Evolutionary conservation across 1,284 basidiomycete genomes (phyloP).

Genomic region (Microbotryum violaceum): DNA sequence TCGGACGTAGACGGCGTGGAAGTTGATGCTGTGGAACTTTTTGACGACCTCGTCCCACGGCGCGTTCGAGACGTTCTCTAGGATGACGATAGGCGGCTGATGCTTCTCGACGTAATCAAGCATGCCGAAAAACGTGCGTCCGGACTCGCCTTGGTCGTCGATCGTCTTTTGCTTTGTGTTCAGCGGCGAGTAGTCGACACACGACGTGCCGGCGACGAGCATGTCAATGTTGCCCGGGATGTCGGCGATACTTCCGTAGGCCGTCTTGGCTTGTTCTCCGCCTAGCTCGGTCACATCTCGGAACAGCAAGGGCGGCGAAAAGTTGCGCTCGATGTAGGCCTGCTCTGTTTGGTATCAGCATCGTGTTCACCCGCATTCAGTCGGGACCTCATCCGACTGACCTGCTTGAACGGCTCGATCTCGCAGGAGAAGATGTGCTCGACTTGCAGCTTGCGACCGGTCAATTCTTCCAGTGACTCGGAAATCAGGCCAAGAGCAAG

Average conservation of each 20-base stretch:
- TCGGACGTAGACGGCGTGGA: slow-evolving; percentile 63
- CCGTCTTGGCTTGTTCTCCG: slow-evolving; percentile 55
- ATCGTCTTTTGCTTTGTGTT: slow-evolving; percentile 90
- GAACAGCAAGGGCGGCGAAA: slow-evolving; percentile 77
- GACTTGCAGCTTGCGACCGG: slow-evolving; percentile 58
- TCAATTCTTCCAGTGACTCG: slow-evolving; percentile 62
- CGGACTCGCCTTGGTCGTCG: slow-evolving; percentile 73
- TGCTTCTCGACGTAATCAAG: slow-evolving; percentile 83
- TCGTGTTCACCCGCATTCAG: background rate
- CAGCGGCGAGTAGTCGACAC: slow-evolving; percentile 90
- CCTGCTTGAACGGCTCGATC: slow-evolving; percentile 96
- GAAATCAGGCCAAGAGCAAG: slow-evolving; percentile 78
- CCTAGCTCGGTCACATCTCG: slow-evolving; percentile 83
- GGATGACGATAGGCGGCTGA: slow-evolving; percentile 77
- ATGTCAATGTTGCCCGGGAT: slow-evolving; percentile 83
- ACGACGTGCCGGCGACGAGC: slow-evolving; percentile 80
- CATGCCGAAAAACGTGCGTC: slow-evolving; percentile 52
- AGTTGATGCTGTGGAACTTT: slow-evolving; percentile 67
- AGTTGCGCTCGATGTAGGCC: slow-evolving; percentile 90
- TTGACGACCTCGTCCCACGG: slow-evolving; percentile 73
- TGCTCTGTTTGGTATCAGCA: background rate
- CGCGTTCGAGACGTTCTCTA: slow-evolving; percentile 88
- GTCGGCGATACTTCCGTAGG: slow-evolving; percentile 74
- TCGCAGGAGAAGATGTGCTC: slow-evolving; percentile 96
- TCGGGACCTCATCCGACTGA: background rate